Base-by-base conservation (phyloP, 2,329 filamentous ascomycete species). In the Colletotrichum tropicale region DNA sequence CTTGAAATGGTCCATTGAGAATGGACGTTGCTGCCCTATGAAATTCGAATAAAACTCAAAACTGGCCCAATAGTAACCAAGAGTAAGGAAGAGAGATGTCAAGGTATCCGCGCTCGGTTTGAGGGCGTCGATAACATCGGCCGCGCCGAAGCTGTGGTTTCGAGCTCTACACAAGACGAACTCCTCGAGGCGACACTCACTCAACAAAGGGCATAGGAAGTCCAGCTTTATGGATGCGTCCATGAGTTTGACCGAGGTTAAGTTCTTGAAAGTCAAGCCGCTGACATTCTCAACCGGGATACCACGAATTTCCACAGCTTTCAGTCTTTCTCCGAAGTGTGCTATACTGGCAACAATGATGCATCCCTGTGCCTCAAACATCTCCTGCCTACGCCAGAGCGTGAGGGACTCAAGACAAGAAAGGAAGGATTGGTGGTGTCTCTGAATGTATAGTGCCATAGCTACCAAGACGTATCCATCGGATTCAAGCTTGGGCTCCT, bases 401-500 rank as follows among this genome's bases (percentile, higher is more conserved):
- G 34, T 38, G 36, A 48, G 38, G 38, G 9, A 48, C 9, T 7
- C 38, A 12, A 48, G 18, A n/a, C 3, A 48, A n/a, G 18, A 18
- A 4, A 48, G 38, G 4, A 48, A 48, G 38, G 38, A 48, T n/a
- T 12, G 18, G 18, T 3, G 12, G 38, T 12, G 18, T n/a, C 5
- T n/a, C 18, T 48, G 38, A n/a, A 48, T 0, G 5, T 48, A 7
- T 10, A 0, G 9, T n/a, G 38, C 18, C 0, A 48, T n/a, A 2
- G 0, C 9, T 1, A 0, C 6, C 38, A 48, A 48, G 38, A 12
- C 0, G 3, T 0, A 0, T 0, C 18, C 38, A 48, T 48, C 9
- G 9, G 9, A 1, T 0, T 12, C 9, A 48, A 48, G 38, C 38
- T n/a, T 48, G 0, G n/a, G 38, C 38, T 48, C 18, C 38, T n/a